Percentiles rank a stretch among this genome's conserved stretches.
Evolutionary conservation across 768 basidiomycete genomes (phyloP).

Genomic region (Suillus sp.): DNA sequence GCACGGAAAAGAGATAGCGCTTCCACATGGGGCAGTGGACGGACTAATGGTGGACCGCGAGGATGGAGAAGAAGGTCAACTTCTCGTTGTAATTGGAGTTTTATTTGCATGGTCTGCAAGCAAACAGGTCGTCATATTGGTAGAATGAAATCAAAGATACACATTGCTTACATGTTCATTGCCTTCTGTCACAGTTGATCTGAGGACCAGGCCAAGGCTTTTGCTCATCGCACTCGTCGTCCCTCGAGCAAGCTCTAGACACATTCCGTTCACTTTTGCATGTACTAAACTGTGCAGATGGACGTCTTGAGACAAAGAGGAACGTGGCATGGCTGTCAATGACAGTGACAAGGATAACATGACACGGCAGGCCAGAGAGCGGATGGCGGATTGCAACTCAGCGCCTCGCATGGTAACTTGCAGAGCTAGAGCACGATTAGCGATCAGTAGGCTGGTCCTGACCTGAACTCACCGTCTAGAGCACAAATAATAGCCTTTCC

Average conservation of each 20-base stretch:
- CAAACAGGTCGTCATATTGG: constrained; percentile 6
- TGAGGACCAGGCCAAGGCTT: constrained; percentile 57
- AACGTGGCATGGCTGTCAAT: constrained; percentile 57
- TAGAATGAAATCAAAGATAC: background rate
- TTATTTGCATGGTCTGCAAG: constrained; percentile 21
- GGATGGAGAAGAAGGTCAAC: constrained; percentile 76
- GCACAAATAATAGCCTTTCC: constrained; percentile 54
- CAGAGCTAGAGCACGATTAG: constrained; percentile 43
- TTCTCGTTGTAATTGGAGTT: constrained; percentile 32
- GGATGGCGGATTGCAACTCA: constrained; percentile 52
- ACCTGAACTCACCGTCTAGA: constrained; percentile 54
- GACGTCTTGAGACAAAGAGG: constrained; percentile 54
- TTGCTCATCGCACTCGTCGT: constrained; percentile 62
- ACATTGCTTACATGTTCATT: constrained; percentile 31
- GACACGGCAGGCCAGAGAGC: constrained; percentile 61
- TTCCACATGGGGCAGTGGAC: constrained; percentile 65
- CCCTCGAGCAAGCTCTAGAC: constrained; percentile 53
- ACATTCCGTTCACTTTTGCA: constrained; percentile 47
- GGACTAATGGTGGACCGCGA: constrained; percentile 73
- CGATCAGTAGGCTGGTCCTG: background rate
- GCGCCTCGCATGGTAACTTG: constrained; percentile 49
- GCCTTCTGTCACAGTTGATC: constrained; percentile 34
- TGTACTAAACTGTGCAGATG: constrained; percentile 49
- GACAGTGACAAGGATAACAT: constrained; percentile 58
- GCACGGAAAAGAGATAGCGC: constrained; percentile 58